These are phyloP conservation scores for Cladosporium colombiae DNA, from an alignment of 2,329 filamentous ascomycete genomes.

Conservation along the genomic window DNA sequence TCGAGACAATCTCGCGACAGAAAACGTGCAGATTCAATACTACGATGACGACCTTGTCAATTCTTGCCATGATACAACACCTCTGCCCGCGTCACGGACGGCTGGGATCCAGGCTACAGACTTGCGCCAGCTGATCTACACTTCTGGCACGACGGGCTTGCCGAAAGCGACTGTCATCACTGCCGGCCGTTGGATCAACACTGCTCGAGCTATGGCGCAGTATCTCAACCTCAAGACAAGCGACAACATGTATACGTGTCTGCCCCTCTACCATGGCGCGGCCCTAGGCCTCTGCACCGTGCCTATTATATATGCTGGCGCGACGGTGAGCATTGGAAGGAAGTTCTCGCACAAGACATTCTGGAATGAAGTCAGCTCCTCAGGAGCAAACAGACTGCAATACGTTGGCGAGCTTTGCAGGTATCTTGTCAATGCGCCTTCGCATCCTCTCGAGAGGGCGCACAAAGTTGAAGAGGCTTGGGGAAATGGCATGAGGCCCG, in stretches of 20 bases:
- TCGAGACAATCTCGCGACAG: conserved; percentile 24
- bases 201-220: conserved; percentile 60
- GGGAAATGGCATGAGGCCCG: conserved; percentile 79
- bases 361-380: conserved; percentile 71
- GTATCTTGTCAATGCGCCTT: conserved; percentile 69
- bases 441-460: conserved; percentile 67
- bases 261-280: conserved; percentile 85
- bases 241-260: conserved; percentile 60
- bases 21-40: conserved; percentile 28
- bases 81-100: conserved; percentile 28
- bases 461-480: conserved; percentile 72
- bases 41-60: conserved; percentile 30
- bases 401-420: conserved; percentile 86
- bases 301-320: conserved; percentile 54
- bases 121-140: conserved; percentile 75
- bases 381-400: conserved; percentile 72
- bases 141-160: conserved; percentile 69
- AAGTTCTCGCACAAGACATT: conserved; percentile 77
- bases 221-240: conserved; percentile 61
- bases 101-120: conserved; percentile 38
- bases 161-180: conserved; percentile 33
- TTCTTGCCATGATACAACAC: conserved; percentile 25
- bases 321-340: conserved; percentile 70
- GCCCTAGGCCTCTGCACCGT: conserved; percentile 69
- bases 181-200: conserved; percentile 29